Evolutionary conservation across 169 alveolate species (phyloP), one percentile per base, ranked within the genome.

Genomic region (Cryptosporidium tyzzeri): DNA sequence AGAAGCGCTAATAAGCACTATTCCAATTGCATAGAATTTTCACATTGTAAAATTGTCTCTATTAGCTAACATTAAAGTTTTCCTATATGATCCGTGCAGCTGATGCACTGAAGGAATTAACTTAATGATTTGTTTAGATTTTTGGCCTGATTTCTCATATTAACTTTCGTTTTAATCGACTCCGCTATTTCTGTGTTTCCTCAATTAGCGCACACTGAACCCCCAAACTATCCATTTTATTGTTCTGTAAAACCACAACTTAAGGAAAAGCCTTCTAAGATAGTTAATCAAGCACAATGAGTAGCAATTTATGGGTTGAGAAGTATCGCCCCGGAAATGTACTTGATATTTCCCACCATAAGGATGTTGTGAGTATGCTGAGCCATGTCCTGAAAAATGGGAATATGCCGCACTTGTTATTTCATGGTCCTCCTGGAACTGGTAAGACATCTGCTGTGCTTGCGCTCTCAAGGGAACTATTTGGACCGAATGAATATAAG

Each of bases 341-440:
- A 59, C 85, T 93, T 62, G 97, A 94, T 74, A 94, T 94, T 23
- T 93, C 93, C n/a, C 93, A 91, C 71, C 97, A 94, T 67, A 92
- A 91, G 39, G 93, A 94, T 10, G 96, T 96, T 26, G 94, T 94
- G 48, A 80, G 93, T 21, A 94, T 93, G 89, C 71, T 94, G 91
- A 92, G 92, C 67, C 95, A 94, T 70, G 94, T 94, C 37, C 86
- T 94, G 71, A 85, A 89, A 70, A 93, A 48, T 35, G 44, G 71
- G 33, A 70, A 95, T 93, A 94, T 95, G 97, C 99, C 99, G 18
- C 99, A 98, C 91, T 84, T 97, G 84, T 91, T 98, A 31, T 95
- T 98, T 67, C 97, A 98, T 93, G 99, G 99, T 14, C 99, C 99
- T 35, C 99, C 99, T 14, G 99, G 99, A 8, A 98, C 99, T 48